Conservation (phyloP, 805 yeast genomes). For the Kuraishia cidri region DNA sequence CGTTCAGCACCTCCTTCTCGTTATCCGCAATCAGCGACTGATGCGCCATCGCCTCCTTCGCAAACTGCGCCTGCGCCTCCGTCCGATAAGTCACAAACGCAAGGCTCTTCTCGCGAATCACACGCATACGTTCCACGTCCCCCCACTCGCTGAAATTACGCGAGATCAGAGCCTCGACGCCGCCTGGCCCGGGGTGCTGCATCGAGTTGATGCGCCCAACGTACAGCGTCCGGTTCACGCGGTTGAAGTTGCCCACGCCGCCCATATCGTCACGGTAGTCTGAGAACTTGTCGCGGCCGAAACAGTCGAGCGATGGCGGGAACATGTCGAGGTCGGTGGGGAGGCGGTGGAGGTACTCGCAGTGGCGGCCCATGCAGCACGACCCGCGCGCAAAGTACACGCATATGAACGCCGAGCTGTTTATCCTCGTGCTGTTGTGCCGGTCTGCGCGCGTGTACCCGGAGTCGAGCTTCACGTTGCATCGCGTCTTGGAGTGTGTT, state of each 20-base stretch:
- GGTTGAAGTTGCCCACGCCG: conserved; percentile 79
- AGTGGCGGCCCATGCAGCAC: conserved; percentile 70
- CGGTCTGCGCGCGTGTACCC: conserved; percentile 71
- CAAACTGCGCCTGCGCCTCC: conserved; percentile 83
- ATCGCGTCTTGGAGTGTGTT: conserved; percentile 44
- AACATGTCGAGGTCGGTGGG: conserved; percentile 55
- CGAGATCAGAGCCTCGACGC: conserved; percentile 28
- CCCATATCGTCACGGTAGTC: conserved; percentile 89
- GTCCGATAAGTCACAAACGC: conserved; percentile 69
- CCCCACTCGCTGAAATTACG: conserved; percentile 71
- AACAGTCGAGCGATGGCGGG: conserved; percentile 72
- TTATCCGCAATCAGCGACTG: conserved; percentile 48
- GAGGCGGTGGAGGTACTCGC: conserved; percentile 70
- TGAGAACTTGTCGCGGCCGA: conserved; percentile 82
- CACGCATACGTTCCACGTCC: conserved; percentile 54
- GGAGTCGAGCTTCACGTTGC: conserved; percentile 52
- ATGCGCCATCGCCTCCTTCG: conserved; percentile 88
- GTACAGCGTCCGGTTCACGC: conserved; percentile 65
- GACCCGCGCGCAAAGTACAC: conserved; percentile 84
- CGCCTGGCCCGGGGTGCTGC: conserved; percentile 16
- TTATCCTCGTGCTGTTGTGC: conserved; percentile 17
- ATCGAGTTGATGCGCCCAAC: conserved; percentile 49
- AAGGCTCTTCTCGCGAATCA: conserved; percentile 51
- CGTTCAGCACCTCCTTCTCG: conserved; percentile 54
- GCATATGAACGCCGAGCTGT: conserved; percentile 46